Base-by-base conservation (phyloP, 179 eudicot genomes). In the Spinacia oleracea region DNA sequence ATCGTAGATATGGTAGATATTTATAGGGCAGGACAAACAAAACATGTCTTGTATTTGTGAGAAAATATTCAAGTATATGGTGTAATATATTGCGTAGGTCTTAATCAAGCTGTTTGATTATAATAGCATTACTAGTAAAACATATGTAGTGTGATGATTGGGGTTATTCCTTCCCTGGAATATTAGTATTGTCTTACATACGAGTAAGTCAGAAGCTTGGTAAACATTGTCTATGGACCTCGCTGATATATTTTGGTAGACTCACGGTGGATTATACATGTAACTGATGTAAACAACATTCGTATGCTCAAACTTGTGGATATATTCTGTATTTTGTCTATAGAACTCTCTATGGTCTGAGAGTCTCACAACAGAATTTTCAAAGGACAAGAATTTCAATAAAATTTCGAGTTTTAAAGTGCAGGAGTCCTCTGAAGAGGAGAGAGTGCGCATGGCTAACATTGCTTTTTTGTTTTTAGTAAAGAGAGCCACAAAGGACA, bases 1-100 rank as follows among this genome's bases (percentile, higher is more conserved):
- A 72, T 94, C 97, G 5, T 94, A 86, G 88, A 66, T 43, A 31
- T 67, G 73, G 27, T n/a, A 32, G 34, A 56, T 75, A 63, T 75
- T 70, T 64, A 42, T 25, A 64, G 46, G 71, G 71, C 73, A 72
- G 40, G 62, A 34, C 42, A 43, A 38, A 38, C 40, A 38, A 38
- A 38, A 45, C 82, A 50, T 34, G 40, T 53, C 59, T 53, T 62
- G 80, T 51, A 50, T 51, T 31, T 29, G 60, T 31, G 50, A 56
- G 72, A 42, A 27, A 31, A 20, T 35, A 23, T 55, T 42, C 34
- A 50, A 74, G 79, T 78, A 46, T 58, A 51, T 75, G 45, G 42
- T 38, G 40, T 38, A 38, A 38, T 38, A 73, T 77, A 67, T 74
- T 35, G 77, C 29, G 71, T 78, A 78, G 82, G 53, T 71, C 58